Evolutionary conservation across 148 eudicot species (phyloP).

Genomic region (Chenopodium berlandieri): DNA sequence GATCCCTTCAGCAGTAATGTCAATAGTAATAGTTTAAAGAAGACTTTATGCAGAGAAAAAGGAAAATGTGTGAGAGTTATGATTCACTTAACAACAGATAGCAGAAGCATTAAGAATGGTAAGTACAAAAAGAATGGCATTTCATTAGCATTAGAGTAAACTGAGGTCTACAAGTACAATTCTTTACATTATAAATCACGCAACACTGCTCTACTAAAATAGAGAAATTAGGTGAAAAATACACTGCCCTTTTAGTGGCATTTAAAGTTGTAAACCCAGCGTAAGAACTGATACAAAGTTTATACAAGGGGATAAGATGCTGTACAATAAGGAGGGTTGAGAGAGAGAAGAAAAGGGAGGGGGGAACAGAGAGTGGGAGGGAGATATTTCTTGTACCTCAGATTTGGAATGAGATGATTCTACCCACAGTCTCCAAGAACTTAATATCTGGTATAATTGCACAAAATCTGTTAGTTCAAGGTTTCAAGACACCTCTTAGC

Average conservation of each 20-base stretch:
- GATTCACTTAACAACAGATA: neutral
- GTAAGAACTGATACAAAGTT: conserved; percentile 10
- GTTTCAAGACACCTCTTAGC: conserved; percentile 2
- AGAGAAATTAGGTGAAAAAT: conserved; percentile 15
- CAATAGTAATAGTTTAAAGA: neutral
- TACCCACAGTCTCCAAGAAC: neutral
- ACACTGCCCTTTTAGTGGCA: conserved; percentile 32
- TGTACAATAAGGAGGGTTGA: conserved; percentile 24
- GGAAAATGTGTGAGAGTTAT: neutral
- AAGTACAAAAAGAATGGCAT: conserved; percentile 19
- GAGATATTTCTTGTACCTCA: conserved; percentile 16
- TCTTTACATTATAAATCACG: conserved; percentile 28
- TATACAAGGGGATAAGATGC: conserved; percentile 14
- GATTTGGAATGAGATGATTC: conserved; percentile 1
- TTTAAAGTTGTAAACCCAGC: neutral
- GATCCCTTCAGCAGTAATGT: conserved; percentile 2
- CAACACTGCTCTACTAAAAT: conserved; percentile 14
- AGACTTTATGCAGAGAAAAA: neutral
- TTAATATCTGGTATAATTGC: conserved; percentile 14
- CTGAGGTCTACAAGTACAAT: conserved; percentile 30
- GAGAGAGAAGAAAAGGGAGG: neutral
- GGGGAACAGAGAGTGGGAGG: neutral
- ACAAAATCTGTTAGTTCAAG: neutral
- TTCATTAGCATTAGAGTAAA: conserved; percentile 21
- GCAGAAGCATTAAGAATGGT: neutral